Conservation (phyloP, 1,139 yeast species). For the Hyphopichia burtonii region DNA sequence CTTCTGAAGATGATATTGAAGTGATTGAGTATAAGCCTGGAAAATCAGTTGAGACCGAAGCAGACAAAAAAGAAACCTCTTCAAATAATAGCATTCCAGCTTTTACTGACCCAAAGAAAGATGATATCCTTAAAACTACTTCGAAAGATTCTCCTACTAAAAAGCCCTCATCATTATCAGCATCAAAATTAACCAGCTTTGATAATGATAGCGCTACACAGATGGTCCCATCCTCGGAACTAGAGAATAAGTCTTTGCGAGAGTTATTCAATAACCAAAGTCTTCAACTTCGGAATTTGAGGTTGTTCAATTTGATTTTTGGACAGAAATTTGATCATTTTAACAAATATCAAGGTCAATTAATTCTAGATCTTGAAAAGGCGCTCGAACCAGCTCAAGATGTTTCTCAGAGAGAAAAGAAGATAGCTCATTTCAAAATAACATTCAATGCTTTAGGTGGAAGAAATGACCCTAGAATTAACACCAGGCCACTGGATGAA, state of each 20-base stretch:
- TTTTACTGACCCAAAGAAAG: too few relatives aligned
- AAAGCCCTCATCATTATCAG: too few relatives aligned
- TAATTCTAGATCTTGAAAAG: constrained; percentile 1
- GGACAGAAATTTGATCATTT: not conserved
- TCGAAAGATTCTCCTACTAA: too few relatives aligned
- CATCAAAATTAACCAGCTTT: too few relatives aligned
- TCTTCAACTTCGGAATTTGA: not conserved
- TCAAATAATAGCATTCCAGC: too few relatives aligned
- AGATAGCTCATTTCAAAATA: not conserved
- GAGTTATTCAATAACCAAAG: constrained; percentile 1
- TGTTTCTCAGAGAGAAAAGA: not conserved
- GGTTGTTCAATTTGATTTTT: constrained; percentile 1
- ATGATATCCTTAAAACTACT: too few relatives aligned
- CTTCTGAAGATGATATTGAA: constrained; percentile 20
- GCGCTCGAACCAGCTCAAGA: not conserved
- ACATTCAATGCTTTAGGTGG: not conserved
- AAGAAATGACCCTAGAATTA: not conserved
- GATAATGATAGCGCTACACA: too few relatives aligned
- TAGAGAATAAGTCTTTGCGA: not conserved
- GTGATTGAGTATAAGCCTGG: constrained; percentile 16
- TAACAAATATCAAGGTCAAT: not conserved
- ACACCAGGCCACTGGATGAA: constrained; percentile 13
- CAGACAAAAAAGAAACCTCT: too few relatives aligned
- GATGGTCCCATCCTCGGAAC: not conserved
- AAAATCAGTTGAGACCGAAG: not conserved